Evolutionary conservation across 371 early-diverging fungal genomes (phyloP), one percentile per base, ranked within the genome.

Genomic region (Conidiobolus coronatus): DNA sequence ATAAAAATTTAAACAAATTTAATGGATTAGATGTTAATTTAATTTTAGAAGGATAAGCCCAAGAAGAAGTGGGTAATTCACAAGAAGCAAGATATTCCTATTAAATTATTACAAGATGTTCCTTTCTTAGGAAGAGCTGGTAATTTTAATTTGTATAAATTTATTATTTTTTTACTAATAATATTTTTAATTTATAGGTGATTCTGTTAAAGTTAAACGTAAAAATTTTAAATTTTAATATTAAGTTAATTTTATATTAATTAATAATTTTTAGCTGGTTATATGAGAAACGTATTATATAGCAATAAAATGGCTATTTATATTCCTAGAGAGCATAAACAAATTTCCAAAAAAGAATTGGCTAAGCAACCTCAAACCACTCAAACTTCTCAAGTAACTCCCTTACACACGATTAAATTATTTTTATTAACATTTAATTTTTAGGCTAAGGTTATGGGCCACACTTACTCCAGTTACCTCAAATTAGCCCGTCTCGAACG

Each of bases 261-360:
- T 40, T 18, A 17, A 5, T 40, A 20, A 20, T 20, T 24, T n/a
- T 2, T 24, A 42, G 42, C 42, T 42, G 42, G 42, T 24, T 21
- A 21, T 42, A 42, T 42, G 42, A 15, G 42, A 13, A 42, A 42
- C 24, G 42, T 24, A 12, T 24, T 42, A 24, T 42, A 42, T 21
- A 22, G 24, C 2, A 13, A 22, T 1, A 22, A 42, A 14, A 11
- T 42, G 7, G 42, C 42, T 29, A 17, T 20, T 9, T 42, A 42
- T 24, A 15, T 20, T 12, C 6, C 21, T 5, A 42, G 17, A 24
- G 24, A 42, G 1, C 13, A 20, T 20, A 42, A 42, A n/a, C 42
- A 42, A 24, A 20, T 42, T 21, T n/a, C 5, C 14, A 17, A 21
- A 9, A 29, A 5, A 24, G 29, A 42, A 42, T 14, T 42, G 17